Evolutionary conservation across 257 asterid genomes (phyloP).

Genomic region (Forsythia suspensa): DNA sequence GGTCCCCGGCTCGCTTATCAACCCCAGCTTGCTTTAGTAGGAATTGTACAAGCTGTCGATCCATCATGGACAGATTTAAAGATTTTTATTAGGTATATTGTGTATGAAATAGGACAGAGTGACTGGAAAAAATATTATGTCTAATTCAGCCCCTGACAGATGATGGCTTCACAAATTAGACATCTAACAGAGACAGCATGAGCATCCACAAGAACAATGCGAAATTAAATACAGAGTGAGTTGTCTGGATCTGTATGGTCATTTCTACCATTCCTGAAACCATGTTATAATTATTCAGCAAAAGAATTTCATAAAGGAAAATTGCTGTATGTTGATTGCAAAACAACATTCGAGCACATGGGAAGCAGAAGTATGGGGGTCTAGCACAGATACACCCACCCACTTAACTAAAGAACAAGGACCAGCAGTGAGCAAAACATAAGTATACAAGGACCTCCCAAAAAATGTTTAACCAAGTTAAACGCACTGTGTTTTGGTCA

Average conservation of each 20-base stretch:
- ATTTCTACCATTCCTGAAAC: background rate
- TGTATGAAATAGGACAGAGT: background rate
- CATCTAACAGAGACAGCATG: background rate
- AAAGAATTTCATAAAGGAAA: background rate
- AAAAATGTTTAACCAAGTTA: background rate
- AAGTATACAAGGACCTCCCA: background rate
- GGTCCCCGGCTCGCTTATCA: constrained; percentile 95
- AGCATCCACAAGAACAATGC: constrained; percentile 3
- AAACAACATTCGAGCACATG: background rate
- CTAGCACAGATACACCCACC: background rate
- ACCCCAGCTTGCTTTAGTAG: constrained; percentile 95
- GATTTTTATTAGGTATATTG: background rate
- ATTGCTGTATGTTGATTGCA: constrained; percentile 1
- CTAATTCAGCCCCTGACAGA: background rate
- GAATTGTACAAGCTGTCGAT: constrained; percentile 89
- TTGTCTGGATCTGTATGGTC: background rate
- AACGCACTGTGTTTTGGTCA: background rate
- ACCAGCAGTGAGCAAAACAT: background rate
- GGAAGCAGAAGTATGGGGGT: constrained; percentile 1
- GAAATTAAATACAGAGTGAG: background rate
- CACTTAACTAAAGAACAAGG: background rate
- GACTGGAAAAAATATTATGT: background rate
- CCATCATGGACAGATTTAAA: constrained; percentile 25
- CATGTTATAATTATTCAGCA: background rate
- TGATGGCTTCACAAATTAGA: background rate